Conservation (phyloP, 2,329 filamentous ascomycete genomes). For the Stemphylium beticola region DNA sequence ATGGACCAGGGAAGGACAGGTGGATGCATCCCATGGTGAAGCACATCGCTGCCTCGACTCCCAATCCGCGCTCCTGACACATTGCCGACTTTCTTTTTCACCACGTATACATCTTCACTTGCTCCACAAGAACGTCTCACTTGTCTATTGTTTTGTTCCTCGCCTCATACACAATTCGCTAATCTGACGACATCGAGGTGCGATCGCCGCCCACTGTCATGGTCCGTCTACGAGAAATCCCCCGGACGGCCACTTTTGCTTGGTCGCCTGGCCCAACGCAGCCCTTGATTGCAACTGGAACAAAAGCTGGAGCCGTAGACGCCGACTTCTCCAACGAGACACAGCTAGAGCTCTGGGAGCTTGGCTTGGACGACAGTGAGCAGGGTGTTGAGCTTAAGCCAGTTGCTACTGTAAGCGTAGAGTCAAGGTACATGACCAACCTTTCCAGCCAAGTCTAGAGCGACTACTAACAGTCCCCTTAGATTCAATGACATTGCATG, state of each 20-base stretch:
- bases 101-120: constrained; percentile 22
- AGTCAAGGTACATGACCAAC: constrained; percentile 73
- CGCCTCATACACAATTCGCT: constrained; percentile 24
- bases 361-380: constrained; percentile 78
- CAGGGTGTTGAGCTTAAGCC: constrained; percentile 85
- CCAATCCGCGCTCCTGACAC: constrained; percentile 24
- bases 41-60: constrained; percentile 32
- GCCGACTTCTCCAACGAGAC: constrained; percentile 98
- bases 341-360: constrained; percentile 94
- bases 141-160: constrained; percentile 26
- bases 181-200: constrained; percentile 39
- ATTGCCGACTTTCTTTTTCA: constrained; percentile 24
- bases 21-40: constrained; percentile 40
- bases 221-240: constrained; percentile 96
- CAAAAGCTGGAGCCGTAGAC: constrained; percentile 91
- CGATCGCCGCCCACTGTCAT: constrained; percentile 61
- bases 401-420: constrained; percentile 80
- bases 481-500: constrained; percentile 98
- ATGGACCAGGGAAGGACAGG: constrained; percentile 43
- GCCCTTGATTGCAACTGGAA: constrained; percentile 90
- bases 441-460: background rate
- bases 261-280: constrained; percentile 85
- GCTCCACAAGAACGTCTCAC: constrained; percentile 16
- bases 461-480: constrained; percentile 29
- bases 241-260: constrained; percentile 94